Evolutionary conservation across 2,329 filamentous ascomycete species (phyloP), one percentile per base, ranked within the genome.

Genomic region (Aspergillus uvarum): DNA sequence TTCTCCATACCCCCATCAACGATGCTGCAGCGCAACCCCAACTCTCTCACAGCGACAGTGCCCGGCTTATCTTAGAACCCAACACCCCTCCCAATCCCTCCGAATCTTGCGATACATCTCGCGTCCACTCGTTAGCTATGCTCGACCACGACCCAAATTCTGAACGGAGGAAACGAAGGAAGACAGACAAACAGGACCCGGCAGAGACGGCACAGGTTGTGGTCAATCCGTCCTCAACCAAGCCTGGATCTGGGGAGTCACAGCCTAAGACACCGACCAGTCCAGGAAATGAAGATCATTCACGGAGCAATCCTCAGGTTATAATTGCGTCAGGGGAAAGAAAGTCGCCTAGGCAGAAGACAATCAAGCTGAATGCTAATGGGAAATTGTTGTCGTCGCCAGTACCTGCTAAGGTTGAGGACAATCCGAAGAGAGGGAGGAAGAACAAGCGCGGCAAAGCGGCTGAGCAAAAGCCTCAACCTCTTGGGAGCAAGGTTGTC

Each of bases 341-440:
- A 47, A 56, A 14, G 6, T 63, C 87, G 0, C 86, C 86, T 0
- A 83, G 81, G 51, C 77, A 80, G 3, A 89, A 86, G 59, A 74
- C 68, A 4, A 60, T 81, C 26, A 77, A 74, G 56, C 60, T 81
- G 16, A 79, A 76, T 56, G 53, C 71, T 1, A 79, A 81, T 65
- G 79, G 79, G 14, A 80, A 75, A 58, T 66, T 80, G 32, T 62
- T 79, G n/a, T 74, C 71, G 22, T 78, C 77, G 0, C 76, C 78
- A 11, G 67, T 63, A 8, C 54, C 60, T 8, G 65, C 64, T 32
- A 63, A 61, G 21, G 48, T 58, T 14, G 61, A 63, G n/a, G 65
- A 62, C 6, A 56, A 55, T 65, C 68, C 70, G 1, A 51, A 62
- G 21, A 63, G 61, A 56, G 66, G 54, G 38, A 47, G 54, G 58